Evolutionary conservation across 306 rosid genomes (phyloP).

Genomic region (Begonia fuchsioides): DNA sequence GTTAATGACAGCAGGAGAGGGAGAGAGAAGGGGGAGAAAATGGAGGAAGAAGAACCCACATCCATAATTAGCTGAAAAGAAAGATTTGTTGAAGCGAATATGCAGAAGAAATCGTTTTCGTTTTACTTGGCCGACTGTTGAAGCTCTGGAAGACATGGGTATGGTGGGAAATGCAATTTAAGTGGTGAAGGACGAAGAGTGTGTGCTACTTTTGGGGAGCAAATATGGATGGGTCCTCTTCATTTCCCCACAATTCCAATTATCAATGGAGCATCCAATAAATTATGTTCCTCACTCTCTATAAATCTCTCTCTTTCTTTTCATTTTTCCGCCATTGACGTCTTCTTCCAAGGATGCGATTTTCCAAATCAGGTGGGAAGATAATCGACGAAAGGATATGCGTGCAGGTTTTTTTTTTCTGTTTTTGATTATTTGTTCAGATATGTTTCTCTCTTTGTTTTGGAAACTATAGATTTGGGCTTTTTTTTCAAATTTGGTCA

Average conservation of each 20-base stretch:
- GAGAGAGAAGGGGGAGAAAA: too few species aligned
- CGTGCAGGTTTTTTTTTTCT: background rate
- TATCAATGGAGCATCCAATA: conserved; percentile 34
- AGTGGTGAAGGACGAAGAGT: conserved; percentile 8
- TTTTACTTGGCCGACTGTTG: too few species aligned
- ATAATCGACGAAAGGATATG: conserved; percentile 5
- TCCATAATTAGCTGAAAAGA: too few species aligned
- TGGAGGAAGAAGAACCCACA: too few species aligned
- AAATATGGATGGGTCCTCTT: conserved; percentile 45
- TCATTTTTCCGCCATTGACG: conserved; percentile 22
- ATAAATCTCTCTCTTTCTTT: conserved; percentile 6
- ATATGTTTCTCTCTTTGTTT: background rate
- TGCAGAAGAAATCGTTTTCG: too few species aligned
- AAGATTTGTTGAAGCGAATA: too few species aligned
- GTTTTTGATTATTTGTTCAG: background rate
- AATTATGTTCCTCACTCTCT: conserved; percentile 23
- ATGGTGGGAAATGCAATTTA: conserved; percentile 17
- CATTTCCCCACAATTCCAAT: background rate
- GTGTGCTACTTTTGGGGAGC: conserved; percentile 94
- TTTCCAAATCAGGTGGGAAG: conserved; percentile 9
- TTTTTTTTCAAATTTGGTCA: background rate
- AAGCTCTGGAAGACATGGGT: background rate
- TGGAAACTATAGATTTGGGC: background rate
- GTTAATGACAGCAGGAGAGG: too few species aligned
- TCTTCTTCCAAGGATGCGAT: conserved; percentile 26